These are phyloP conservation scores for Heliosperma pusillum DNA, from an alignment of 148 eudicot genomes.

Conservation along the genomic window DNA sequence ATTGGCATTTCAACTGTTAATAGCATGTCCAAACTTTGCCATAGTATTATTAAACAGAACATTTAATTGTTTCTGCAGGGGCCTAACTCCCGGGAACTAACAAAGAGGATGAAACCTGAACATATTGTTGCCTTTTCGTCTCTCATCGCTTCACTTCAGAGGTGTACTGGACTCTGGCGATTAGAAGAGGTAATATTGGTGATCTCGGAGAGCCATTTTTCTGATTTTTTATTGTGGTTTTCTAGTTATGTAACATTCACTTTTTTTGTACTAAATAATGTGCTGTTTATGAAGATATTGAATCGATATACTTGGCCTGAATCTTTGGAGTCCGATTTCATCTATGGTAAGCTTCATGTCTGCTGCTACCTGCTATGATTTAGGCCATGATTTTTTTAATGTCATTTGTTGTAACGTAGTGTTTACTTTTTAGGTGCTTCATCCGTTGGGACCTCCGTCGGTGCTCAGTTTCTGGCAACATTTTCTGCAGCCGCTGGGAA, in stretches of 20 bases:
- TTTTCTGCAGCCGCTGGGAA: conserved; percentile 91
- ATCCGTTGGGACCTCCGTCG: conserved; percentile 69
- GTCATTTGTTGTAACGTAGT: conserved; percentile 8
- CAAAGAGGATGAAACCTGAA: conserved; percentile 39
- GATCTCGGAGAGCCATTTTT: neutral
- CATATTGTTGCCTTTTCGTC: conserved; percentile 63
- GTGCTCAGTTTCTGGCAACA: conserved; percentile 75
- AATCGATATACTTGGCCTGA: conserved; percentile 84
- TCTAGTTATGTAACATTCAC: neutral
- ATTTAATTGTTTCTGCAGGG: conserved; percentile 54
- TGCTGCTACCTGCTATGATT: neutral
- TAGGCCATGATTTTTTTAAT: neutral
- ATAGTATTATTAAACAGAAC: conserved; percentile 9
- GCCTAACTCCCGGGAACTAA: conserved; percentile 43
- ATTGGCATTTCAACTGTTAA: neutral
- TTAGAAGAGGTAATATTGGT: conserved; percentile 64
- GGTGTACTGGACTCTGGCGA: conserved; percentile 84
- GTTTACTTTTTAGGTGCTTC: conserved; percentile 62
- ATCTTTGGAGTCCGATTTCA: conserved; percentile 71
- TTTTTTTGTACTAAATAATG: neutral
- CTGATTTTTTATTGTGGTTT: conserved; percentile 2
- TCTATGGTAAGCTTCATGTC: conserved; percentile 49
- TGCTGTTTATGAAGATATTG: conserved; percentile 48
- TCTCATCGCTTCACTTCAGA: conserved; percentile 74
- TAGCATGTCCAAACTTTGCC: conserved; percentile 12